Base-by-base conservation (phyloP, 164 flowering plant genomes). In the Santalum album region DNA sequence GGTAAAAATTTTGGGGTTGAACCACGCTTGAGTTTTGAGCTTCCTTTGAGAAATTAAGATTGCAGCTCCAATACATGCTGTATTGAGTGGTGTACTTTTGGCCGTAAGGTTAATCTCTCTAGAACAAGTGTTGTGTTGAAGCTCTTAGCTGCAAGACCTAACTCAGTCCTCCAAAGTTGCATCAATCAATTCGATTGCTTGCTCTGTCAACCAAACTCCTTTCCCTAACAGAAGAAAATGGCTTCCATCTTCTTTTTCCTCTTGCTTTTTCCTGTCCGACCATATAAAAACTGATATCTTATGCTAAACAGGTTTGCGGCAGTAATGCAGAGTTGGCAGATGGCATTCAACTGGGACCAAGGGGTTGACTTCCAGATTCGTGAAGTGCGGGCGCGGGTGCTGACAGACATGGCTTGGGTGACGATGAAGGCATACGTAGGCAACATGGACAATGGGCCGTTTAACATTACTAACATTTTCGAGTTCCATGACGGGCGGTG, bases 341-440 rank as follows among this genome's bases (percentile, higher is more conserved):
- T 78, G 46, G 75, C 72, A 14, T 85, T 84, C 52, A 69, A 60
- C 57, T 81, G 87, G 96, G 86, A 71, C 51, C 79, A 76, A 48
- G 84, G 68, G 16, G 66, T 67, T 44, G 75, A 79, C 62, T 78
- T 87, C 58, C 85, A 87, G 78, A 59, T 94, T 5, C 70, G 81
- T 38, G 92, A 94, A 61, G 92, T 90, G 17, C 66, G 82, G 45
- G 80, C 77, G 24, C 72, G 97, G 34, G 92, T 90, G 18, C 66
- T 81, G 38, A 58, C 88, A 18, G 97, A 78, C 38, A 71, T 81
- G 80, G 99, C 99, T 48, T 94, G 99, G 99, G 95, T 94, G 26
- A 90, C 95, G 48, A 83, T 90, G 95, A 81, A 81, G 77, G 67
- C 84, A 12, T 79, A 70, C 50, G 55, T 76, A n/a, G 81, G 78